Evolutionary conservation across 176 grass and related monocot genomes (phyloP).

Genomic region (Aegilops speltoides): DNA sequence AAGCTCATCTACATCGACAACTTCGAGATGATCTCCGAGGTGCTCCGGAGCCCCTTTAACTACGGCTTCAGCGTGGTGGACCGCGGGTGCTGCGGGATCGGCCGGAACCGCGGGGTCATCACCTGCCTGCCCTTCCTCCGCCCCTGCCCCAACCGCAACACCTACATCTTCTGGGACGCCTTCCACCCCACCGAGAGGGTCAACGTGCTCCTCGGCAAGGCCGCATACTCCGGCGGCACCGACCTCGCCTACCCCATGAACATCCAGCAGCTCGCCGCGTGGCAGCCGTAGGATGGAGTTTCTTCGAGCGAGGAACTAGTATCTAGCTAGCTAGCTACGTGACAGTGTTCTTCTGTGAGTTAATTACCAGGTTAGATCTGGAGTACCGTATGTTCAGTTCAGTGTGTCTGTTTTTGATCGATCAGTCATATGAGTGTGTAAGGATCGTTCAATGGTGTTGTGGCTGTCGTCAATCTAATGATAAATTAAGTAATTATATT

Average conservation of each 20-base stretch:
- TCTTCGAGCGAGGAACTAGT: not conserved
- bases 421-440: not conserved
- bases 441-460: not conserved
- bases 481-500: not conserved
- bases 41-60: conserved; percentile 56
- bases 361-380: not conserved
- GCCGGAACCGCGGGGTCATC: conserved; percentile 74
- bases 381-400: not conserved
- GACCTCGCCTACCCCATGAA: conserved; percentile 72
- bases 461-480: not conserved
- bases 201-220: conserved; percentile 67
- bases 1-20: conserved; percentile 90
- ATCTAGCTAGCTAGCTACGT: not conserved
- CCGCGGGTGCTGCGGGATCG: conserved; percentile 86
- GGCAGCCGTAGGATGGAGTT: conserved; percentile 35
- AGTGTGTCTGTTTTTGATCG: not conserved
- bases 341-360: not conserved
- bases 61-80: conserved; percentile 81
- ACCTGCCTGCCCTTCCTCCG: conserved; percentile 86
- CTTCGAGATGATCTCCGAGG: conserved; percentile 69
- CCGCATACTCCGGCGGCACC: conserved; percentile 58
- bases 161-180: conserved; percentile 96
- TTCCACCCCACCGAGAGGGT: conserved; percentile 93
- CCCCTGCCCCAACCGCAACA: conserved; percentile 63
- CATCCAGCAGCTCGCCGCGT: conserved; percentile 70